Conservation (phyloP, 352 stramenopile species). For the Phytophthora idaei region DNA sequence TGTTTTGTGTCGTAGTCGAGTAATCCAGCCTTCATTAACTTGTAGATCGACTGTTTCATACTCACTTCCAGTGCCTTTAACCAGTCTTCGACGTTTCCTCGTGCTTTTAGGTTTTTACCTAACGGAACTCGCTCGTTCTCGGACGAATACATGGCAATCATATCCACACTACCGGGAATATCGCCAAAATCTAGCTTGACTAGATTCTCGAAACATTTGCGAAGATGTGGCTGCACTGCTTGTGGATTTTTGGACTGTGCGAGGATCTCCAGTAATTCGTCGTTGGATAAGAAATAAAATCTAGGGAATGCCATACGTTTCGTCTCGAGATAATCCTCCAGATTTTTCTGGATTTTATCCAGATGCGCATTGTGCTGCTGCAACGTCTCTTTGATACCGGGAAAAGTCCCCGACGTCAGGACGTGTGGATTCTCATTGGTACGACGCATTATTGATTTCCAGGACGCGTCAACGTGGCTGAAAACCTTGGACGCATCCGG, state of each 20-base stretch:
- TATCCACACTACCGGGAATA: slow-evolving; percentile 86
- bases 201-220: slow-evolving; percentile 95
- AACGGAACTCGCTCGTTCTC: slow-evolving; percentile 90
- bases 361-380: slow-evolving; percentile 86
- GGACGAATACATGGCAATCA: slow-evolving; percentile 93
- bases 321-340: slow-evolving; percentile 93
- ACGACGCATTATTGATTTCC: slow-evolving; percentile 92
- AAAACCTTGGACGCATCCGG: slow-evolving; percentile 92
- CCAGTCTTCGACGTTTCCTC: slow-evolving; percentile 90
- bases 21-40: slow-evolving; percentile 92
- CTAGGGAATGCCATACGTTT: slow-evolving; percentile 93
- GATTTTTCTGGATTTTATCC: slow-evolving; percentile 92
- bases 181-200: slow-evolving; percentile 85
- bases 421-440: slow-evolving; percentile 89
- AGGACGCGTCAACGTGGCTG: slow-evolving; percentile 89
- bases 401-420: slow-evolving; percentile 78
- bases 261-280: slow-evolving; percentile 95
- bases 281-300: slow-evolving; percentile 97
- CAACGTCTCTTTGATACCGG: slow-evolving; percentile 83
- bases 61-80: slow-evolving; percentile 87
- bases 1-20: slow-evolving; percentile 90
- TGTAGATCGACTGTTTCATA: slow-evolving; percentile 94
- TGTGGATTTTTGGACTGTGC: slow-evolving; percentile 95
- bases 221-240: slow-evolving; percentile 93
- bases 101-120: slow-evolving; percentile 93